phyloP scores from a whole-genome alignment of 805 yeast species.

The Lipomyces anomalus region DNA sequence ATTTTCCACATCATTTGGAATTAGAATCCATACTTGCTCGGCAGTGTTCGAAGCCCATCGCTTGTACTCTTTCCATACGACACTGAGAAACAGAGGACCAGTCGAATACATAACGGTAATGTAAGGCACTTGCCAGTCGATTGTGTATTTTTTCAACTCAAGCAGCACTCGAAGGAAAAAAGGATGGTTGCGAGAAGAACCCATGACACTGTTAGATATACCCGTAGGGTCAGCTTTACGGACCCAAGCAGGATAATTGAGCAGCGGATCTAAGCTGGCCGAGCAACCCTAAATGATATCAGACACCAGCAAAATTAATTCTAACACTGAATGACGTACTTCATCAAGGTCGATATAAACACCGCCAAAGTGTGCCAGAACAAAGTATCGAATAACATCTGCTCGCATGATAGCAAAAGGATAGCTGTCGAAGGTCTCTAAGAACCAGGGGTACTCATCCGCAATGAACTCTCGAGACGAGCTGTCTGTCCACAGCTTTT shows the following conservation, averaged over 20 bases:
- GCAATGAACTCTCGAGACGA: slow-evolving; percentile 72
- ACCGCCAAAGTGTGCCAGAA: slow-evolving; percentile 79
- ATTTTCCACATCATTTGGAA: slow-evolving; percentile 43
- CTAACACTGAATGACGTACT: slow-evolving; percentile 8
- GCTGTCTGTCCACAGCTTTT: slow-evolving; percentile 75
- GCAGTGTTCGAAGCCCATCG: slow-evolving; percentile 58
- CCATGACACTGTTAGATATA: slow-evolving; percentile 89
- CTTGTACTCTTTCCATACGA: slow-evolving; percentile 81
- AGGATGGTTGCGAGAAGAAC: slow-evolving; percentile 79
- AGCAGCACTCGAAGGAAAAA: slow-evolving; percentile 69
- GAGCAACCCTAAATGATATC: slow-evolving; percentile 54
- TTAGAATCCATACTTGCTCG: slow-evolving; percentile 60
- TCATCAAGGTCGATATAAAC: slow-evolving; percentile 86
- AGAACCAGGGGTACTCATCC: slow-evolving; percentile 81
- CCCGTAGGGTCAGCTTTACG: slow-evolving; percentile 88
- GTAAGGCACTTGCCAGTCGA: slow-evolving; percentile 80
- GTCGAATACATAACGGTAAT: slow-evolving; percentile 89
- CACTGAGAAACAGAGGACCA: slow-evolving; percentile 82
- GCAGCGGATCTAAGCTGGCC: slow-evolving; percentile 69
- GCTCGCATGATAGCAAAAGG: slow-evolving; percentile 82
- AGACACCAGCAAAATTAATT: background rate
- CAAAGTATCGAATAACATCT: slow-evolving; percentile 84
- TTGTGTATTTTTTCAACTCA: slow-evolving; percentile 54
- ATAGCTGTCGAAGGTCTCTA: slow-evolving; percentile 69
- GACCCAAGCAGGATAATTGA: slow-evolving; percentile 78